Evolutionary conservation across 2,329 filamentous ascomycete species (phyloP), one percentile per base, ranked within the genome.

Genomic region (Sporothrix humicola): DNA sequence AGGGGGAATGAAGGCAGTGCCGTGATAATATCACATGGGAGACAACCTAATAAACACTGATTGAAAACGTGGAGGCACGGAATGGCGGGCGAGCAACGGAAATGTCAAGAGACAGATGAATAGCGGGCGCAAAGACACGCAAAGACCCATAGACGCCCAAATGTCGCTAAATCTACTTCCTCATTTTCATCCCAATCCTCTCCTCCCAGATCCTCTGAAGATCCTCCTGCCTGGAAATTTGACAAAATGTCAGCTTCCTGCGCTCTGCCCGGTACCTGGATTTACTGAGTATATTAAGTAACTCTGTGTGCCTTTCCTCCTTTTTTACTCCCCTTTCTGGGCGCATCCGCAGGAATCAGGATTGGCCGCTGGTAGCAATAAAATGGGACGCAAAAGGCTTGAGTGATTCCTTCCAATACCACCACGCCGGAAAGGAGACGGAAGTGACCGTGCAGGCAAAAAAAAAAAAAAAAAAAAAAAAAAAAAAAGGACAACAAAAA

Each of bases 321-420:
- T 7, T 37, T 37, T 37, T 37, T 7, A 37, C 31, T 37, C 31
- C 7, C 31, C 31, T 56, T 56, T 7, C 56, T 37, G 26, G 23
- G 56, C 56, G 56, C 56, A 20, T 58, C 56, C 56, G 56, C 26
- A 37, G 56, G 56, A 58, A 59, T 59, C 56, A 37, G 56, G 56
- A 59, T 59, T 59, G 56, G 56, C 56, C 56, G 56, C 54, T 6
- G 48, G 54, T 12, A 26, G 17, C 56, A 15, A 15, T 15, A 17
- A 59, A 37, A 56, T 23, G n/a, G 52, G 52, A 56, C 52, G 48
- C 48, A 52, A 52, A 52, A 6, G 56, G 26, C 37, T 8, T 26
- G 17, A 37, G 56, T 26, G 56, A 59, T 37, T 59, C 56, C 56
- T 59, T 37, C 56, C 23, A 58, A 23, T 15, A 13, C 23, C 56